These are phyloP conservation scores for Leccinum disarticulatum DNA, from an alignment of 768 basidiomycete genomes.

Conservation along the genomic window DNA sequence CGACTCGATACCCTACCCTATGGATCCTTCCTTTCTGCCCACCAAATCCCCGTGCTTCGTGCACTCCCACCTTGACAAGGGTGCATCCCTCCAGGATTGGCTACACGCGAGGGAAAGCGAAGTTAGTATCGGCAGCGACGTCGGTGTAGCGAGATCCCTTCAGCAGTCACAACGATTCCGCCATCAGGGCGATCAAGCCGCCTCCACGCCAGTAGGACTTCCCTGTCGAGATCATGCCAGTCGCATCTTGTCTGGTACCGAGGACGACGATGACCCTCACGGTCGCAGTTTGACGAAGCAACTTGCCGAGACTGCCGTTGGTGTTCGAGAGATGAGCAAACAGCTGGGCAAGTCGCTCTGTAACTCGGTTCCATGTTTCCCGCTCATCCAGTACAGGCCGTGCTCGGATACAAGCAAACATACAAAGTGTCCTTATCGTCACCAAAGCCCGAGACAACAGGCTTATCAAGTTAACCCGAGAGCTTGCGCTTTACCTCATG, in stretches of 20 bases:
- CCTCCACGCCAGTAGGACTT: conserved; percentile 17
- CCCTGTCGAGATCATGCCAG: conserved; percentile 16
- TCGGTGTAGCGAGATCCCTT: conserved; percentile 53
- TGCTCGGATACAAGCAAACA: conserved; percentile 85
- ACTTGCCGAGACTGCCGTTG: conserved; percentile 94
- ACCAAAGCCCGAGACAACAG: conserved; percentile 98
- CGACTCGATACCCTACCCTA: conserved; percentile 24
- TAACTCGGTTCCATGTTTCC: not conserved
- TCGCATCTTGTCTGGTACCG: conserved; percentile 24
- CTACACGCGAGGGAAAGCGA: conserved; percentile 41
- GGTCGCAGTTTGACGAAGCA: conserved; percentile 83
- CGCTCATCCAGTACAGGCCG: conserved; percentile 59
- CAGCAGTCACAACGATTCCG: conserved; percentile 28
- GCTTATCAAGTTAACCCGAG: conserved; percentile 90
- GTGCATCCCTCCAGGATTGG: conserved; percentile 77
- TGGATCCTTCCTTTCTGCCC: conserved; percentile 26
- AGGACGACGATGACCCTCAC: conserved; percentile 70
- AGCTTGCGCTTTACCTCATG: conserved; percentile 96
- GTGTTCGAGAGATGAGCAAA: conserved; percentile 98
- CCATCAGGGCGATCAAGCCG: conserved; percentile 7
- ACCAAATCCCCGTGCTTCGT: conserved; percentile 83
- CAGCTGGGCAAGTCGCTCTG: conserved; percentile 71
- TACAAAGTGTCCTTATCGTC: conserved; percentile 91
- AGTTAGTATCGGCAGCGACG: conserved; percentile 30
- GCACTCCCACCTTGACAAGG: conserved; percentile 87